Evolutionary conservation across 345 rosid genomes (phyloP).

Genomic region (Populus pruinosa): DNA sequence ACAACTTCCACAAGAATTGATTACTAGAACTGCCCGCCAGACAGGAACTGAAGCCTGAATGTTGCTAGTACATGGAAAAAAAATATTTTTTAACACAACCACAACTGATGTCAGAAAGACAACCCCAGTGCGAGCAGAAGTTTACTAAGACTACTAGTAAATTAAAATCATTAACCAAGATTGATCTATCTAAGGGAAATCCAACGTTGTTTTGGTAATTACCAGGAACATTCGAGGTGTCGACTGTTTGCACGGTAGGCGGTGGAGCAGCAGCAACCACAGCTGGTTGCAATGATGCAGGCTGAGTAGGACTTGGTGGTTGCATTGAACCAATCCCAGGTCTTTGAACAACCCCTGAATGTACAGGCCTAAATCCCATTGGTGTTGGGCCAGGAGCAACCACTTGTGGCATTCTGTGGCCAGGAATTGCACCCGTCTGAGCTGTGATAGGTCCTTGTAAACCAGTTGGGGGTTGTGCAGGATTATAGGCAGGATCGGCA

Average conservation of each 20-base stretch:
- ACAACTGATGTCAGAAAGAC: not conserved
- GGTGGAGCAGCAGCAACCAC: slow-evolving; percentile 69
- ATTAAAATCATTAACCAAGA: not conserved
- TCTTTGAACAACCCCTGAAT: slow-evolving; percentile 60
- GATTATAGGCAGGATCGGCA: slow-evolving; percentile 46
- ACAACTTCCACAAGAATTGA: not conserved
- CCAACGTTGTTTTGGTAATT: not conserved
- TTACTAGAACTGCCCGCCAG: not conserved
- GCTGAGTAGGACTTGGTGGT: slow-evolving; percentile 63
- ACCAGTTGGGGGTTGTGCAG: slow-evolving; percentile 53
- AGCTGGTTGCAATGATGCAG: slow-evolving; percentile 51
- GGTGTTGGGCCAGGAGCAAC: slow-evolving; percentile 51
- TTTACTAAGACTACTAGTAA: not conserved
- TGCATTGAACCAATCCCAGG: slow-evolving; percentile 64
- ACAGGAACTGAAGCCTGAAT: not conserved
- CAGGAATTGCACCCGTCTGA: slow-evolving; percentile 51
- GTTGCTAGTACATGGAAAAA: not conserved
- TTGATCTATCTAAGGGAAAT: not conserved
- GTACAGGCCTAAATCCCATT: slow-evolving; percentile 65
- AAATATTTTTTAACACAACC: not conserved
- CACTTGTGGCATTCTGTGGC: slow-evolving; percentile 51
- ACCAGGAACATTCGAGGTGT: slow-evolving; percentile 90
- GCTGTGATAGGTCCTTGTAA: slow-evolving; percentile 46
- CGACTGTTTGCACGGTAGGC: slow-evolving; percentile 87
- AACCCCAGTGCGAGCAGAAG: not conserved